Evolutionary conservation across 345 rosid genomes (phyloP), one percentile per base, ranked within the genome.

Genomic region (Cardamine chenopodiifolia): DNA sequence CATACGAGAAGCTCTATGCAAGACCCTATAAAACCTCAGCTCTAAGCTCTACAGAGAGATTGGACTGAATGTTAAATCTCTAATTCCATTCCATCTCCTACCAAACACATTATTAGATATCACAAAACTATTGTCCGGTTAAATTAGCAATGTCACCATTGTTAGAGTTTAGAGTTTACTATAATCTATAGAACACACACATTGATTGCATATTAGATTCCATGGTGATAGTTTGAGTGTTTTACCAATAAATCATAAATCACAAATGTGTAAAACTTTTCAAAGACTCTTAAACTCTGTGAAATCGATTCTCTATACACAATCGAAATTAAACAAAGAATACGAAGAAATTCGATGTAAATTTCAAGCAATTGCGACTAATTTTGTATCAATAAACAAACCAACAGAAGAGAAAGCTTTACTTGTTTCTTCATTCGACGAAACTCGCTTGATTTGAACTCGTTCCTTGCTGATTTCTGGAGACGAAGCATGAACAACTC

Each of bases 401-500:
- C 4, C 7, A 18, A 2, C 11, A 62, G 54, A 66, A 45, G 2
- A 29, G 0, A 56, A 62, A 65, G 56, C 79, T 68, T 68, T 79
- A 90, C 99, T 83, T 76, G 86, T 81, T 88, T 94, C 85, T 89
- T 89, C 97, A 94, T 91, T 7, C 85, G 86, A 74, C 89, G 79
- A 61, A 91, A 94, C 19, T 94, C 97, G 79, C 96, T 89, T 60
- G 98, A 86, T 78, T 87, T 91, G 87, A 88, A 89, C 89, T 94
- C 97, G 8, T 94, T 87, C 56, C 95, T 86, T 2, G 86, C 88
- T 3, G 97, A 91, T 75, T 79, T 91, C 87, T 88, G 88, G 35
- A 88, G 87, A 57, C 96, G 84, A 55, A 94, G 99, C 90, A 94
- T 90, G 73, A 94, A 84, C 44, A 91, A 91, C 80, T 94, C 99